Conservation (phyloP, 352 stramenopile species). For the Pythium rishiriense region DNA sequence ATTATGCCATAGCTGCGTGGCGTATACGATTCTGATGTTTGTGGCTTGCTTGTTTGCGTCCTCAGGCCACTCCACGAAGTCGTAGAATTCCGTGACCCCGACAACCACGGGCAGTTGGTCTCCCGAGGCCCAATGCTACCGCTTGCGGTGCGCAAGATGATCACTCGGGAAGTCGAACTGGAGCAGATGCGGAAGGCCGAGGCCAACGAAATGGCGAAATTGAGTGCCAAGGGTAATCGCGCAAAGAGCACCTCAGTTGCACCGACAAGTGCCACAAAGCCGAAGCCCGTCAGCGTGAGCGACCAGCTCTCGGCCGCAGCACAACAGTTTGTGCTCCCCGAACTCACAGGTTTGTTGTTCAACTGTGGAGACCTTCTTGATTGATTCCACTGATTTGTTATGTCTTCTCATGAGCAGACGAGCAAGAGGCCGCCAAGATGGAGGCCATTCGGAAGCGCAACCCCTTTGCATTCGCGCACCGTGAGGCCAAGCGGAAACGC, state of each 20-base stretch:
- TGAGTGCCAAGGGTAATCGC: constrained; percentile 11
- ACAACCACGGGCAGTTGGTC: constrained; percentile 17
- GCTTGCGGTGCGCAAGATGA: constrained; percentile 69
- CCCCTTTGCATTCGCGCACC: constrained; percentile 77
- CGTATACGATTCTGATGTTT: background rate
- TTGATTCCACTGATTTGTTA: background rate
- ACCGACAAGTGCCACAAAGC: constrained; percentile 17
- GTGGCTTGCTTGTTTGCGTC: constrained; percentile 4
- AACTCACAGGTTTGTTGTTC: constrained; percentile 48
- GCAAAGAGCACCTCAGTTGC: background rate
- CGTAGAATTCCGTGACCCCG: constrained; percentile 53
- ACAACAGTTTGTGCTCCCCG: constrained; percentile 46
- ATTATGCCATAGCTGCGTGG: background rate
- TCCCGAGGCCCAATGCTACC: constrained; percentile 47
- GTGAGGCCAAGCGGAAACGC: constrained; percentile 80
- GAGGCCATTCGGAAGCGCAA: constrained; percentile 69
- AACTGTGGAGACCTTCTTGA: background rate
- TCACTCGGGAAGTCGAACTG: constrained; percentile 77
- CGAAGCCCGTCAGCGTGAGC: constrained; percentile 18
- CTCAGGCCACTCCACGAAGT: constrained; percentile 70
- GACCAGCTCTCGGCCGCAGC: constrained; percentile 28
- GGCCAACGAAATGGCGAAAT: constrained; percentile 23
- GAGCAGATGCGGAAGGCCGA: constrained; percentile 77
- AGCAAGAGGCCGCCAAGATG: constrained; percentile 59
- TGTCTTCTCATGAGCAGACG: no score